Evolutionary conservation across 148 eudicot genomes (phyloP), one percentile per base, ranked within the genome.

Genomic region (Tetragonia tetragonoides): DNA sequence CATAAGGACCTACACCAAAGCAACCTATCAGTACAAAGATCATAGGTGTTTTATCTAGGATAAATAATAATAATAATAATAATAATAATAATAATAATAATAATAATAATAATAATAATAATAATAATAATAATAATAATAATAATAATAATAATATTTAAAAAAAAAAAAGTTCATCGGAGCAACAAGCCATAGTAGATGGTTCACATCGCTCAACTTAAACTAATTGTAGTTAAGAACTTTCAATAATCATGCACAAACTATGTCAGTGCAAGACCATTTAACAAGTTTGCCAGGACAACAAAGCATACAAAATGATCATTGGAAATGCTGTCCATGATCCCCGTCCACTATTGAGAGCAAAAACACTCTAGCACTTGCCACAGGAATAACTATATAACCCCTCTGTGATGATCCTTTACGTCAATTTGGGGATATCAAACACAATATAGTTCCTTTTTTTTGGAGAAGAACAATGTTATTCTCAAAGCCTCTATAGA

Each of bases 1-100:
- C 79, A 95, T 77, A 74, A 95, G 93, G 80, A 95, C 99, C 99
- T 95, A 79, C 38, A 85, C 40, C 72, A 77, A 54, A 79, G 63
- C 75, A 83, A 69, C 81, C 28, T 44, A 23, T 77, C 42, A 73
- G 77, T 60, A 66, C 10, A 10, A 39, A 62, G 34, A 28, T 28
- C 34, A 28, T 28, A 28, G 34, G 34, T 28, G 34, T 28, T 28
- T 28, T 28, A 28, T 28, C 34, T 28, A 28, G 34, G 1, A 28
- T 28, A 28, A 28, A 28, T 0, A 28, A 28, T 0, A 28, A 28
- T 28, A 28, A 28, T 28, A 28, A 28, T 28, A 28, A 28, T 28
- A n/a, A n/a, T n/a, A 28, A 28, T 0, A 28, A 28, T 0, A 28
- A 28, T 28, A 28, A 28, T 28, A 28, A 28, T 28, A 28, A 28